Evolutionary conservation across 1,139 yeast genomes (phyloP).

Genomic region (Debaryomyces udenii): DNA sequence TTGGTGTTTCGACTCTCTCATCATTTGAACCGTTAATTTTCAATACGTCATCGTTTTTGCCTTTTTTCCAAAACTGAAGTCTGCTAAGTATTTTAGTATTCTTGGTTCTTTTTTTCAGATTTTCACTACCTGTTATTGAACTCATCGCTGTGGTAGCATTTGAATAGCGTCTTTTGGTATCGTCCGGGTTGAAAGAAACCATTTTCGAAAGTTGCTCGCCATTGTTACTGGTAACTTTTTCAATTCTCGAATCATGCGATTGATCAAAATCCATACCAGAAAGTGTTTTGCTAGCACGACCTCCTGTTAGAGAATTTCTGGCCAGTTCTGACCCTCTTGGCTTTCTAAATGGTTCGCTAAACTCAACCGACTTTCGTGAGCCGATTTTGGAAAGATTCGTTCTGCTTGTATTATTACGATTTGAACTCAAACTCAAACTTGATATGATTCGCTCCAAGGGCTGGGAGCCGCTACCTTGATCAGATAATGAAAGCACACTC

Average conservation of each 20-base stretch:
- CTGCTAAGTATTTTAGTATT: constrained; percentile 35
- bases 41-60: constrained; percentile 12
- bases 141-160: constrained; percentile 15
- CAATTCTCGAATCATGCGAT: neutral
- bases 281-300: neutral
- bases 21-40: neutral
- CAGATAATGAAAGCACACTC: constrained; percentile 42
- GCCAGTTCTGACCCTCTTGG: constrained; percentile 4
- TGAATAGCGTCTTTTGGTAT: constrained; percentile 20
- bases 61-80: constrained; percentile 48
- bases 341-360: constrained; percentile 4
- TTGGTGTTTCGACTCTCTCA: neutral
- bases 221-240: constrained; percentile 9
- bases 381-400: constrained; percentile 8
- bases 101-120: constrained; percentile 21
- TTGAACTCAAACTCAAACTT: constrained; percentile 39
- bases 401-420: constrained; percentile 10
- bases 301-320: constrained; percentile 7
- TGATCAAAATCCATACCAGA: constrained; percentile 1
- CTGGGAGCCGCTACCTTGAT: constrained; percentile 29
- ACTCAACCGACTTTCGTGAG: constrained; percentile 6
- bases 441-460: constrained; percentile 48
- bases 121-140: constrained; percentile 11
- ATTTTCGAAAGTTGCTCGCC: constrained; percentile 29
- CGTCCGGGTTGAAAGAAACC: constrained; percentile 41